phyloP scores from a whole-genome alignment of 129 eudicot species.

The Centella asiatica region DNA sequence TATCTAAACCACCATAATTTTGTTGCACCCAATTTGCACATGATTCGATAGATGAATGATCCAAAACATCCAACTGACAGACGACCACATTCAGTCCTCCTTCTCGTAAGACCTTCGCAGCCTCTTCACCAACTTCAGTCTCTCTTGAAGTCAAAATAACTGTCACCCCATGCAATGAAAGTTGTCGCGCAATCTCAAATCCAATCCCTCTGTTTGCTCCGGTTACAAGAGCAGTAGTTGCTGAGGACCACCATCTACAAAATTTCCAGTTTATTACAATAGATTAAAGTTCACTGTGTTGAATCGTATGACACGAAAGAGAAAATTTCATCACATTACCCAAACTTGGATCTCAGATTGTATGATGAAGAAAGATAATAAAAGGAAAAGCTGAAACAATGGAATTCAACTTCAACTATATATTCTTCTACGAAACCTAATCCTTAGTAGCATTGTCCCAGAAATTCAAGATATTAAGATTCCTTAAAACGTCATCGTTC shows the following conservation, averaged over 20 bases:
- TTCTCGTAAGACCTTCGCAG: slow-evolving; percentile 33
- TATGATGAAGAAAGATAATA: no score
- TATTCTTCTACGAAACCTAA: no score
- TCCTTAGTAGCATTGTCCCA: no score
- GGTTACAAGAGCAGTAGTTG: slow-evolving; percentile 47
- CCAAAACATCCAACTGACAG: slow-evolving; percentile 38
- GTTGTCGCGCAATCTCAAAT: slow-evolving; percentile 39
- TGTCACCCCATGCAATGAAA: slow-evolving; percentile 34
- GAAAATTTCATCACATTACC: no score
- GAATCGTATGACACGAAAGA: no score
- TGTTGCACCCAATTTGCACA: slow-evolving; percentile 34
- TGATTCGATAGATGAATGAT: slow-evolving; percentile 23
- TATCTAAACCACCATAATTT: slow-evolving; percentile 36
- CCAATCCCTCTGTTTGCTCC: slow-evolving; percentile 59
- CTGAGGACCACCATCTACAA: slow-evolving; percentile 48
- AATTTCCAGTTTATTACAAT: no score
- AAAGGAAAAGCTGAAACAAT: no score
- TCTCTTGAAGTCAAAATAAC: slow-evolving; percentile 46
- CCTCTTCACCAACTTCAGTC: slow-evolving; percentile 31
- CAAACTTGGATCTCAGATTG: no score
- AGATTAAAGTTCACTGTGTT: no score
- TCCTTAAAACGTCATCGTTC: no score
- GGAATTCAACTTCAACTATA: no score
- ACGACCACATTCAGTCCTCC: slow-evolving; percentile 27
- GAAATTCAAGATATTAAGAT: no score